Evolutionary conservation across 768 basidiomycete genomes (phyloP).

Genomic region (Pluteus cervinus): DNA sequence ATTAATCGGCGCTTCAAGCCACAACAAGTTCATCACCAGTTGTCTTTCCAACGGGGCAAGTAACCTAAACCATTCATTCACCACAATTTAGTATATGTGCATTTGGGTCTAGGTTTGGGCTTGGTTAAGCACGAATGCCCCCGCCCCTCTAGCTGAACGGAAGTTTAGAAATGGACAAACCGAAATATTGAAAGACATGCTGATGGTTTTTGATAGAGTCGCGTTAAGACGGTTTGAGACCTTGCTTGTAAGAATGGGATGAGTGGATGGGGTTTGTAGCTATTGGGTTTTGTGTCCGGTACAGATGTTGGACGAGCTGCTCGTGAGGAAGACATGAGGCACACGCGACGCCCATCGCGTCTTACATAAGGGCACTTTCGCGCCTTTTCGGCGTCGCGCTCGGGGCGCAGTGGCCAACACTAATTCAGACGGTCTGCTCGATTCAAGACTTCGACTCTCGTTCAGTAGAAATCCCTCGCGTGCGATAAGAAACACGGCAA

Average conservation of each 20-base stretch:
- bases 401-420: too few species aligned
- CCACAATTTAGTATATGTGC: conserved; percentile 14
- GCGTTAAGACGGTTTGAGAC: conserved; percentile 68
- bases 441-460: too few species aligned
- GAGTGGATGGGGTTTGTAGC: conserved; percentile 50
- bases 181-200: conserved; percentile 89
- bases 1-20: conserved; percentile 75
- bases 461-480: too few species aligned
- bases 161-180: conserved; percentile 30
- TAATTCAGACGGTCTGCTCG: too few species aligned
- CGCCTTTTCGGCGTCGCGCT: too few species aligned
- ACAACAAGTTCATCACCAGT: conserved; percentile 80
- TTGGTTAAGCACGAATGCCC: too few species aligned
- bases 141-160: too few species aligned
- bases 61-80: conserved; percentile 39
- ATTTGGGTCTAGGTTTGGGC: conserved; percentile 5
- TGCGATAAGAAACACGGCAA: too few species aligned
- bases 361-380: too few species aligned
- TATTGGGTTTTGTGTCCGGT: conserved; percentile 19
- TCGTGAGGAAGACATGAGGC: too few species aligned
- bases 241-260: conserved; percentile 79
- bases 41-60: conserved; percentile 77
- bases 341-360: too few species aligned
- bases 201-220: conserved; percentile 81
- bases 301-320: too few species aligned